A percentile compares a stretch with the other conserved stretches of the same genome.
Evolutionary conservation across 2,329 filamentous ascomycete species (phyloP).

Genomic region (Aureobasidium sp.): DNA sequence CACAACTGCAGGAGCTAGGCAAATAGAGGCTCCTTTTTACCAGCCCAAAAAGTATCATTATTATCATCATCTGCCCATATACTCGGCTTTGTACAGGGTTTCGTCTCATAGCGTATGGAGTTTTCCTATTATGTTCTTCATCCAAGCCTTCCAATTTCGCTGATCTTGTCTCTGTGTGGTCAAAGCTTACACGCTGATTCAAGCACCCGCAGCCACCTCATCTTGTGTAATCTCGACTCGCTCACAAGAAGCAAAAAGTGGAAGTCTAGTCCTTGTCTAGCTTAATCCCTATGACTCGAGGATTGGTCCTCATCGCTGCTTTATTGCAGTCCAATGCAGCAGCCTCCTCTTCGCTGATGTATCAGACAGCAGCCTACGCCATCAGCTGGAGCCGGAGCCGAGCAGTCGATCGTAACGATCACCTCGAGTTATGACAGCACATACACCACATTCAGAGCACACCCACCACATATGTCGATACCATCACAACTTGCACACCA

Average conservation of each 20-base stretch:
- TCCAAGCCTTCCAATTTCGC: not conserved
- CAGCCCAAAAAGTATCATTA: not conserved
- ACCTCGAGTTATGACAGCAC: not conserved
- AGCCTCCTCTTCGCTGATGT: not conserved
- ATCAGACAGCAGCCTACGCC: not conserved
- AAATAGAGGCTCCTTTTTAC: not conserved
- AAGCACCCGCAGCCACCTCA: not conserved
- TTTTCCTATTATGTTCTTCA: not conserved
- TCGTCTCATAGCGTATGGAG: constrained; percentile 9
- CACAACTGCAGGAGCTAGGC: constrained; percentile 13
- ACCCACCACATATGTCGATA: not conserved
- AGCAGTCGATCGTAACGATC: not conserved
- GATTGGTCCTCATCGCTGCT: not conserved
- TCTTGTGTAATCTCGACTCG: too few species aligned
- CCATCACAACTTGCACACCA: not conserved
- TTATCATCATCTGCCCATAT: not conserved
- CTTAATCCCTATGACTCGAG: not conserved
- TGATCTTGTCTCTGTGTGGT: not conserved
- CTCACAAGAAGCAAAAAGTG: too few species aligned
- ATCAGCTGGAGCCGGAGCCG: not conserved
- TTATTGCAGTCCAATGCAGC: not conserved
- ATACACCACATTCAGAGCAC: not conserved
- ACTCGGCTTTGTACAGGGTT: not conserved
- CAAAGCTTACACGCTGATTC: not conserved
- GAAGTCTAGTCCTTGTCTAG: not conserved